These are phyloP conservation scores for Achaetomium macrosporum DNA, from an alignment of 2,329 filamentous ascomycete genomes.

Conservation along the genomic window DNA sequence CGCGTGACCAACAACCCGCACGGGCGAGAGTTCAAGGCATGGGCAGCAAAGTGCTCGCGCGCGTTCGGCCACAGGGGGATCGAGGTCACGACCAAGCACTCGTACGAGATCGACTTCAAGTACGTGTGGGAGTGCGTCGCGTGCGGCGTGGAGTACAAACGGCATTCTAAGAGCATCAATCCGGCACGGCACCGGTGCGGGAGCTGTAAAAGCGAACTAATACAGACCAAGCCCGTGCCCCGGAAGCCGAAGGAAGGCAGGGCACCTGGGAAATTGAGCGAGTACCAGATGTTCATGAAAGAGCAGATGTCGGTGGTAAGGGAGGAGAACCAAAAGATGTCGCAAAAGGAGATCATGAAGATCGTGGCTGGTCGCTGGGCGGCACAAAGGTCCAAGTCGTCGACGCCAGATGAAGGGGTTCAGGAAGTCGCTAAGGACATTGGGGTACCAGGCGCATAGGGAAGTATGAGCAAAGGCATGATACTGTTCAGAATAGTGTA, in stretches of 20 bases:
- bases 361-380: slow-evolving; percentile 59
- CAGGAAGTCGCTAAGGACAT: background rate
- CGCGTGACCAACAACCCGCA: slow-evolving; percentile 72
- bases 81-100: slow-evolving; percentile 82
- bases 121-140: slow-evolving; percentile 74
- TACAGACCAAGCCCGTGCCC: slow-evolving; percentile 75
- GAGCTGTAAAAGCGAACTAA: slow-evolving; percentile 61
- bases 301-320: slow-evolving; percentile 59
- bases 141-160: slow-evolving; percentile 68
- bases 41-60: slow-evolving; percentile 51
- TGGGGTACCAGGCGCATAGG: background rate
- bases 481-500: background rate
- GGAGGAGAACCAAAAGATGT: slow-evolving; percentile 48
- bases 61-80: slow-evolving; percentile 59
- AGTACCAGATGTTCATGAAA: slow-evolving; percentile 54
- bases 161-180: slow-evolving; percentile 84
- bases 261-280: slow-evolving; percentile 27
- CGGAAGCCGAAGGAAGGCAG: slow-evolving; percentile 30
- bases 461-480: background rate
- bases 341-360: slow-evolving; percentile 65
- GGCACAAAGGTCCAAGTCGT: slow-evolving; percentile 33
- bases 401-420: background rate
- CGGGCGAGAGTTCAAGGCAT: slow-evolving; percentile 75
- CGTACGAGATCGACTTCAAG: slow-evolving; percentile 85
- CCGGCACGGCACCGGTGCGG: slow-evolving; percentile 67